Conservation (phyloP, 345 rosid genomes). For the Capsella bursapastoris region DNA sequence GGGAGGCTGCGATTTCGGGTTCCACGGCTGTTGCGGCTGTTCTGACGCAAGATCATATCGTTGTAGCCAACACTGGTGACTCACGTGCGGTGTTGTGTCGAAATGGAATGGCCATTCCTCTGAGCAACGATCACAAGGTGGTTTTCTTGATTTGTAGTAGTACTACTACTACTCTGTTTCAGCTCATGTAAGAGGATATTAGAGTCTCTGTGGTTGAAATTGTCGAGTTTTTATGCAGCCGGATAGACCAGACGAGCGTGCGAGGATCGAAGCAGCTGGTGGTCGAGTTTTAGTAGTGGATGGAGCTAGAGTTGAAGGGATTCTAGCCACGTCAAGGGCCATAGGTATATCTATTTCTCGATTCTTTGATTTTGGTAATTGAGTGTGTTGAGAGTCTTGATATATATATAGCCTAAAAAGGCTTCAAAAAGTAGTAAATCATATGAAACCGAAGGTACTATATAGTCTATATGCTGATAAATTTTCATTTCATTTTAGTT, state of each 20-base stretch:
- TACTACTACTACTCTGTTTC: background rate
- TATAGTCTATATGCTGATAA: too few species aligned
- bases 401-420: background rate
- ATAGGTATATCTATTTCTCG: constrained; percentile 54
- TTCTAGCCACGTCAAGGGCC: constrained; percentile 89
- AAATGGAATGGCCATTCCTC: constrained; percentile 45
- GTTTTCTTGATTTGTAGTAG: background rate
- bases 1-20: constrained; percentile 35
- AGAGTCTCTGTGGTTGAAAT: background rate
- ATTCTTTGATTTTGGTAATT: background rate
- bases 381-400: background rate
- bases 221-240: constrained; percentile 57
- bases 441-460: background rate
- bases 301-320: constrained; percentile 83
- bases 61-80: constrained; percentile 62
- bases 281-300: constrained; percentile 61
- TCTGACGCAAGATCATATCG: constrained; percentile 44
- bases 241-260: constrained; percentile 74
- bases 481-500: background rate
- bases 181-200: background rate
- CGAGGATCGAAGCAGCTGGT: constrained; percentile 73
- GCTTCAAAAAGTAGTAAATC: background rate
- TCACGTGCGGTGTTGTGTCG: constrained; percentile 67
- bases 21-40: constrained; percentile 56
- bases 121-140: constrained; percentile 46